These are phyloP conservation scores for Cicer pinnatifidum DNA, from an alignment of 306 rosid genomes.

Conservation along the genomic window DNA sequence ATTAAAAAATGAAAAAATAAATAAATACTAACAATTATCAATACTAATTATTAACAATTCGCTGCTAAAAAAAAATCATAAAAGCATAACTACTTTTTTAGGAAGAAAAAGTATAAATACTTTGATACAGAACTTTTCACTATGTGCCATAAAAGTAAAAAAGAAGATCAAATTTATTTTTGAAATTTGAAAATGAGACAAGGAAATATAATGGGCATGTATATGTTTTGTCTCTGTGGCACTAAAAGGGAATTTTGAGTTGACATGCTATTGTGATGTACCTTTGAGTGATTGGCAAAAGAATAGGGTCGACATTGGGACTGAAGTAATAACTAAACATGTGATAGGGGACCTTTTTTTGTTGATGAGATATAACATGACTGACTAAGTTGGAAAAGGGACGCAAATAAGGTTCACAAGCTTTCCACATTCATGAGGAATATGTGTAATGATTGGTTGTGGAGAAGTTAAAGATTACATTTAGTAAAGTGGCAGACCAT, in stretches of 20 bases:
- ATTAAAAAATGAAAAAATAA: no score
- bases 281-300: conserved; percentile 31
- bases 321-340: conserved; percentile 12
- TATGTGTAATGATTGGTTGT: conserved; percentile 39
- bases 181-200: conserved; percentile 14
- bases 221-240: conserved; percentile 26
- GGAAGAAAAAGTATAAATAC: no score
- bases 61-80: no score
- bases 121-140: conserved; percentile 10
- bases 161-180: background rate
- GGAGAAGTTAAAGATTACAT: conserved; percentile 42
- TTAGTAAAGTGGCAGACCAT: conserved; percentile 43
- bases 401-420: conserved; percentile 20
- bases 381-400: conserved; percentile 25
- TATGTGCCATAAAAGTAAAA: background rate
- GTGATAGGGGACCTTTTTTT: conserved; percentile 28
- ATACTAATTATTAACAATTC: no score
- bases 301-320: background rate
- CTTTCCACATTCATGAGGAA: conserved; percentile 43
- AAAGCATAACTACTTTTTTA: no score
- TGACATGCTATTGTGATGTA: background rate
- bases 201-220: conserved; percentile 6
- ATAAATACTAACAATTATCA: no score
- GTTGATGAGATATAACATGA: conserved; percentile 20
- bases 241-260: background rate